These are phyloP conservation scores for Fusarium incarnatum DNA, from an alignment of 2,329 filamentous ascomycete species.

Conservation along the genomic window DNA sequence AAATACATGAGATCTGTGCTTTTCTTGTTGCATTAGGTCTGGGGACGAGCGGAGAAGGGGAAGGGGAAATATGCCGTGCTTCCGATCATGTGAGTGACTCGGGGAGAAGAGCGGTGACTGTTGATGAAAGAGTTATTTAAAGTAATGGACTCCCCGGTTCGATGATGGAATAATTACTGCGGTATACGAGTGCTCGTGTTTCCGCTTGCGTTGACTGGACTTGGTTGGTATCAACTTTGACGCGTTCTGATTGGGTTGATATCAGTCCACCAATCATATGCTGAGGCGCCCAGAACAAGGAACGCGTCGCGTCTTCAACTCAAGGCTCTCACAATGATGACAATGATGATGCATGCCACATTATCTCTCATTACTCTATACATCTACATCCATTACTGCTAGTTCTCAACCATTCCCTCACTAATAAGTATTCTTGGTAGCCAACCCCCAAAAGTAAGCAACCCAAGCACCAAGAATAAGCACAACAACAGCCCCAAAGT, in stretches of 20 bases:
- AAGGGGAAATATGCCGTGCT: neutral
- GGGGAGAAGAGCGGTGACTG: neutral
- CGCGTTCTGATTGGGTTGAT: neutral
- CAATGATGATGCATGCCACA: neutral
- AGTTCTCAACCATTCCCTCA: neutral
- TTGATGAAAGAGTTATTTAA: neutral
- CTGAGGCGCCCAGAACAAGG: neutral
- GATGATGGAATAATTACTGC: neutral
- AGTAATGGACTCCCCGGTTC: neutral
- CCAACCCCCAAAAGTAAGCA: constrained; percentile 71
- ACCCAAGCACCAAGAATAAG: constrained; percentile 64
- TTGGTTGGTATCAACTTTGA: no score
- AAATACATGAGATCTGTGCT: neutral
- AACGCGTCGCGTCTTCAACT: neutral
- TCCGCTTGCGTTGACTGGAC: no score
- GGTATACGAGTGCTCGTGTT: no score
- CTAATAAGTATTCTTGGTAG: constrained; percentile 57
- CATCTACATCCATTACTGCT: neutral
- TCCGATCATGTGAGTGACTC: neutral
- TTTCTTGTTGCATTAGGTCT: neutral
- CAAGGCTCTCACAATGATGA: no score
- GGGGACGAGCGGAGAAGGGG: neutral
- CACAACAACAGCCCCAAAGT: constrained; percentile 58
- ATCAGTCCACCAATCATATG: neutral
- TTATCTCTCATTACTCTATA: neutral